Conservation (phyloP, 169 alveolate genomes). For the Theileria orientalis region DNA sequence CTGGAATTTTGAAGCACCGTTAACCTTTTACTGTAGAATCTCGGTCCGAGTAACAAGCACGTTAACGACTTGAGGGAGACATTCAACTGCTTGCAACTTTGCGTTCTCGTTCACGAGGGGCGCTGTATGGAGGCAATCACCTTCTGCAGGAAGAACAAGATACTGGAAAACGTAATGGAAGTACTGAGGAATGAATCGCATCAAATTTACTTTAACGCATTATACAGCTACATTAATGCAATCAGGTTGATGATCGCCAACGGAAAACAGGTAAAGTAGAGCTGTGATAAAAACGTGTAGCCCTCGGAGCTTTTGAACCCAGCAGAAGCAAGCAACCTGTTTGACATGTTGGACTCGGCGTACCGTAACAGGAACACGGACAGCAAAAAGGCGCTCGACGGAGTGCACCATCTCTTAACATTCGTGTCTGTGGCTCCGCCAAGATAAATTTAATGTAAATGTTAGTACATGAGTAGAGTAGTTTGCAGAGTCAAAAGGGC, state of each 20-base stretch:
- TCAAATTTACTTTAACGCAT: conserved; percentile 64
- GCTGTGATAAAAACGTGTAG: not conserved
- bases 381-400: conserved; percentile 49
- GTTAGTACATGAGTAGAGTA: no score
- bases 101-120: conserved; percentile 42
- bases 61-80: conserved; percentile 33
- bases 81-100: conserved; percentile 49
- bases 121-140: conserved; percentile 40
- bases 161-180: conserved; percentile 36
- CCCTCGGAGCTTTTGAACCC: conserved; percentile 32
- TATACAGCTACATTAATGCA: conserved; percentile 45
- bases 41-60: conserved; percentile 56
- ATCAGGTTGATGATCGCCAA: conserved; percentile 44
- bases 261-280: conserved; percentile 38
- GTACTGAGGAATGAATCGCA: conserved; percentile 61
- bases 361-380: conserved; percentile 57
- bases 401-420: conserved; percentile 57
- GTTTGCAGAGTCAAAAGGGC: no score
- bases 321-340: conserved; percentile 52
- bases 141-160: conserved; percentile 33
- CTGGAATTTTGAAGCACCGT: no score
- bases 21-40: no score
- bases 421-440: conserved; percentile 59
- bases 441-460: not conserved
- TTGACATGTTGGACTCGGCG: conserved; percentile 64